Conservation (phyloP, 2,329 filamentous ascomycete genomes). For the Pyrenophora graminea region DNA sequence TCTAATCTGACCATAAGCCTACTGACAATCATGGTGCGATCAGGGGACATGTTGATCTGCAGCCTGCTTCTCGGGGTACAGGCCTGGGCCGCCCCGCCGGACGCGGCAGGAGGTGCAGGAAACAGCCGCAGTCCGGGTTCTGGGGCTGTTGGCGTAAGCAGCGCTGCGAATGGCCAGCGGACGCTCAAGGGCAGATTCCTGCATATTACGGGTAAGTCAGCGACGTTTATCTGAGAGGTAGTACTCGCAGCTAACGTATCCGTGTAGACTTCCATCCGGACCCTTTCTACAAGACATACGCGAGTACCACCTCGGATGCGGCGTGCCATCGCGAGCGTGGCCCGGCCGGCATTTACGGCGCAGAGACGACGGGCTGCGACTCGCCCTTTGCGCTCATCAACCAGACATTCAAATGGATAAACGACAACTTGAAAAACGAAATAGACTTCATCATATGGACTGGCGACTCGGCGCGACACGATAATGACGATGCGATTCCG, state of each 20-base stretch:
- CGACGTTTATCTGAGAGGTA: not conserved
- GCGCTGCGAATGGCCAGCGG: slow-evolving; percentile 21
- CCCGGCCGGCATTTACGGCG: slow-evolving; percentile 77
- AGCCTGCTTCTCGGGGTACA: slow-evolving; percentile 33
- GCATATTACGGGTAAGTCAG: slow-evolving; percentile 77
- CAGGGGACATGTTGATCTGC: slow-evolving; percentile 31
- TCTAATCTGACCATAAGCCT: not conserved
- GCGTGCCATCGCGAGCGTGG: slow-evolving; percentile 83
- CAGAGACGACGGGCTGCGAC: slow-evolving; percentile 88
- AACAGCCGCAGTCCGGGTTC: slow-evolving; percentile 11
- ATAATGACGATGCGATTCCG: slow-evolving; percentile 80
- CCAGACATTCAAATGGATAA: slow-evolving; percentile 88
- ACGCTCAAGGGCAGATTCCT: slow-evolving; percentile 70
- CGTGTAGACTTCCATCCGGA: slow-evolving; percentile 86
- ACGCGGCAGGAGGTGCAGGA: slow-evolving; percentile 19
- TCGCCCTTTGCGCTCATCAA: slow-evolving; percentile 79
- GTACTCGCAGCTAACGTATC: slow-evolving; percentile 7
- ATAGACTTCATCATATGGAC: slow-evolving; percentile 95
- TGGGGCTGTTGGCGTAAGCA: slow-evolving; percentile 15
- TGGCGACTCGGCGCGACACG: slow-evolving; percentile 85
- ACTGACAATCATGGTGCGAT: slow-evolving; percentile 25
- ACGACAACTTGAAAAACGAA: slow-evolving; percentile 72
- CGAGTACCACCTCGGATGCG: slow-evolving; percentile 68
- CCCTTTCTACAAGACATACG: slow-evolving; percentile 78
- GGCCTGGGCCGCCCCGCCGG: slow-evolving; percentile 36